Evolutionary conservation across 768 basidiomycete genomes (phyloP).

Genomic region (Phallus indusiatus): DNA sequence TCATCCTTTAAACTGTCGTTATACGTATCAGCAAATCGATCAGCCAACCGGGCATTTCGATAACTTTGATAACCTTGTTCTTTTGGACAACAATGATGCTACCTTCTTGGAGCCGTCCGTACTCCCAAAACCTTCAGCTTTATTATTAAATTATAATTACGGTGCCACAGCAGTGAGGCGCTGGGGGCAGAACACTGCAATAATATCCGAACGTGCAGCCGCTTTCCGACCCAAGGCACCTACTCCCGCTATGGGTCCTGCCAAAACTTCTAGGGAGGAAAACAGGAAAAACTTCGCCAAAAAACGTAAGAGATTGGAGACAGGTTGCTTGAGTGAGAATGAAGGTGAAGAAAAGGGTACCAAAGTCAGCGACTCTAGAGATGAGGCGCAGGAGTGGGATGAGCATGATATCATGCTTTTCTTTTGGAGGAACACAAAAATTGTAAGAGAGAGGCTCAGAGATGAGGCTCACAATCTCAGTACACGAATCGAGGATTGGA

Average conservation of each 20-base stretch:
- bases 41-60: slow-evolving; percentile 6
- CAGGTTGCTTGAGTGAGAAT: neutral
- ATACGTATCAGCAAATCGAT: neutral
- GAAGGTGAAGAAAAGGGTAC: neutral
- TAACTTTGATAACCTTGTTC: too few relatives aligned
- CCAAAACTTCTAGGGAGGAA: neutral
- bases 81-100: slow-evolving; percentile 21
- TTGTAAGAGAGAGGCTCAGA: slow-evolving; percentile 15
- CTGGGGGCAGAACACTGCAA: slow-evolving; percentile 16
- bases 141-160: slow-evolving; percentile 22
- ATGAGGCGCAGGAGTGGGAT: slow-evolving; percentile 14
- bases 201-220: slow-evolving; percentile 11
- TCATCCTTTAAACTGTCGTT: neutral
- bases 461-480: slow-evolving; percentile 13
- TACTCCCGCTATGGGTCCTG: neutral
- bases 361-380: neutral
- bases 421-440: slow-evolving; percentile 14
- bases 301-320: neutral
- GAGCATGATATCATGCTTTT: slow-evolving; percentile 19
- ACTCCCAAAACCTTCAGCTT: neutral
- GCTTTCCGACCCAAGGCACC: slow-evolving; percentile 13
- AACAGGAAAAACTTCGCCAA: neutral
- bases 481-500: slow-evolving; percentile 17
- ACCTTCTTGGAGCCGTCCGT: neutral
- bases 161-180: slow-evolving; percentile 20